These are phyloP conservation scores for Pyracantha coccinea DNA, from an alignment of 331 rosid species.

Conservation along the genomic window DNA sequence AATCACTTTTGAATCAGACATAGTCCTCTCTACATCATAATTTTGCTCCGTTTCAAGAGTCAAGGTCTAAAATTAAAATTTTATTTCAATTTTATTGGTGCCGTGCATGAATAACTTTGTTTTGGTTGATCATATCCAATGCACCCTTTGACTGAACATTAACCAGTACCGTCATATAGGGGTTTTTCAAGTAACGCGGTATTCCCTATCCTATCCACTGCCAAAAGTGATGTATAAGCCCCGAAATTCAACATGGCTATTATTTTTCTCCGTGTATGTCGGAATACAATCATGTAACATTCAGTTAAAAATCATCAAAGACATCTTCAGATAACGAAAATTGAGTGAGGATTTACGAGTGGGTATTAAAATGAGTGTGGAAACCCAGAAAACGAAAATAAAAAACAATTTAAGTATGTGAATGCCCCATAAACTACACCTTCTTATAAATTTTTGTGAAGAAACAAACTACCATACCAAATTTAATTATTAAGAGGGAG, in stretches of 20 bases:
- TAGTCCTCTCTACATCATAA: not conserved
- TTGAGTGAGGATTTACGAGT: too few relatives aligned
- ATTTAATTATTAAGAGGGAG: too few relatives aligned
- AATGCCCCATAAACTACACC: too few relatives aligned
- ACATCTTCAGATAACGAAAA: too few relatives aligned
- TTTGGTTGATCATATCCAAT: slow-evolving; percentile 47
- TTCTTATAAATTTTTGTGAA: too few relatives aligned
- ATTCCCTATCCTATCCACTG: slow-evolving; percentile 63
- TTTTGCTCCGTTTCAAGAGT: slow-evolving; percentile 22
- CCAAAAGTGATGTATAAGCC: slow-evolving; percentile 88
- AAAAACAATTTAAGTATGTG: too few relatives aligned
- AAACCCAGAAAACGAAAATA: too few relatives aligned
- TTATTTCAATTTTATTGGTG: slow-evolving; percentile 64
- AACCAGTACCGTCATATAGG: slow-evolving; percentile 42
- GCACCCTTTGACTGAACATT: slow-evolving; percentile 69
- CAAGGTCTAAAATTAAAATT: slow-evolving; percentile 43
- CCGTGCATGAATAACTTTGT: slow-evolving; percentile 48
- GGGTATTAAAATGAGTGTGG: too few relatives aligned
- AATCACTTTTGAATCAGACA: too few relatives aligned
- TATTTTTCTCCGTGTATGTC: slow-evolving; percentile 64
- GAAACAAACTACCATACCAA: too few relatives aligned
- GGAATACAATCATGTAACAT: slow-evolving; percentile 45
- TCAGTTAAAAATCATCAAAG: too few relatives aligned
- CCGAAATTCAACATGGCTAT: slow-evolving; percentile 75
- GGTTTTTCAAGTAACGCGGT: slow-evolving; percentile 80